Base-by-base conservation (phyloP, 2,329 filamentous ascomycete genomes). In the Diplodia intermedia region DNA sequence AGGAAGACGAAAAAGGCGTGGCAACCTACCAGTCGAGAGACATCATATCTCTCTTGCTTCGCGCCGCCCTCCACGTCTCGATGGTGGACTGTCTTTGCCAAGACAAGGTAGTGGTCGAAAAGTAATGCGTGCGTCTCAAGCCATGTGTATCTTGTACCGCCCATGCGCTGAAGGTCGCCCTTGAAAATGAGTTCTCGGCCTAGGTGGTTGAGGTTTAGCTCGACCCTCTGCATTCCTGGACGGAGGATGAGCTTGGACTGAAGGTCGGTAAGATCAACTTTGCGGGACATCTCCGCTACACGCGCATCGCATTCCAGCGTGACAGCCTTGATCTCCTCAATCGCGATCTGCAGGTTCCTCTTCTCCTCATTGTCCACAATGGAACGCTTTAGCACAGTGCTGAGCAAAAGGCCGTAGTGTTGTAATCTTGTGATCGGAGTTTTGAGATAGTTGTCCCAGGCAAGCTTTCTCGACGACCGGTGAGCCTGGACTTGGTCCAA, bases 361-460 rank as follows among this genome's bases (percentile, higher is more conserved):
- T 96, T 97, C 79, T 99, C 95, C 76, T 97, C 94, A 40, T 88
- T 93, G 54, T 97, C 94, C 55, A 89, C 86, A 4, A 86, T 82
- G 84, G 93, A 97, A 72, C 93, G 93, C 79, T 93, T 92, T 68
- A 94, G 85, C 18, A 97, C 92, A 0, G 91, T 95, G 43, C 88
- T 85, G 11, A 99, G 84, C 11, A 99, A 85, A 31, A 99, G 85
- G 50, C 90, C 89, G 75, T 98, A 98, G 70, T 94, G 88, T 79
- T 98, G 95, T 66, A 99, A 85, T 71, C 95, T 88, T 61, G 94
- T 97, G 72, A 99, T 95, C 0, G 95, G 95, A 3, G 91, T 89
- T 77, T 98, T 98, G 53, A 99, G 84, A 77, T 93, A 99, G 4
- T 92, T 97, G 70, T 95, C 94, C 92, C 95, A 98, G 70, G 92